A percentile compares a stretch with the other conserved stretches of the same genome.
Evolutionary conservation across 2,329 filamentous ascomycete genomes (phyloP).

Genomic region (Rachicladosporium sp.): DNA sequence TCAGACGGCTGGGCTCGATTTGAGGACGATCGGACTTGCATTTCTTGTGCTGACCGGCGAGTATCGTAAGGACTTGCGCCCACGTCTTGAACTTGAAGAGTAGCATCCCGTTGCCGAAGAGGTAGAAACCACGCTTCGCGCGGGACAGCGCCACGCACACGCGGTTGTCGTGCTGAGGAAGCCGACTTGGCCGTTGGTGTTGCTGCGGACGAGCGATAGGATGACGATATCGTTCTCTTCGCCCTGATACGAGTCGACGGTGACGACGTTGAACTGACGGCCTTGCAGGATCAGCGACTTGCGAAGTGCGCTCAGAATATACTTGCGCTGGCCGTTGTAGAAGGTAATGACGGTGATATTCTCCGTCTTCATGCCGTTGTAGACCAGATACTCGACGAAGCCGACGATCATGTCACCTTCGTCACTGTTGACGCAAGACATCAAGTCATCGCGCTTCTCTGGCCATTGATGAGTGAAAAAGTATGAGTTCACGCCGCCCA

Average conservation of each 20-base stretch:
- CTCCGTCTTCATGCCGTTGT: constrained; percentile 47
- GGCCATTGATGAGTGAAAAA: constrained; percentile 54
- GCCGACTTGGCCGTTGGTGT: constrained; percentile 46
- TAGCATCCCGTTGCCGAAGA: constrained; percentile 64
- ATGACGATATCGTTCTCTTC: constrained; percentile 80
- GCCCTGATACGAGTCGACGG: constrained; percentile 81
- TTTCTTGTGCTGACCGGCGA: constrained; percentile 11
- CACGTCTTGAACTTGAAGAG: constrained; percentile 21
- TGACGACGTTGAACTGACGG: constrained; percentile 48
- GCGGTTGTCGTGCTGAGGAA: constrained; percentile 56
- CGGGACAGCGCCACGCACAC: constrained; percentile 54
- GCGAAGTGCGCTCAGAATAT: constrained; percentile 42
- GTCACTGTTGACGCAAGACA: constrained; percentile 54
- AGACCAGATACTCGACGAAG: constrained; percentile 59
- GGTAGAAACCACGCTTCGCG: constrained; percentile 65
- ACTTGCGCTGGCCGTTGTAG: constrained; percentile 71
- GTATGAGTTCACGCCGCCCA: constrained; percentile 48
- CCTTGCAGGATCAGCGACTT: constrained; percentile 6
- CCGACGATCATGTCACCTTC: constrained; percentile 68
- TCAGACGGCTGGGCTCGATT: constrained; percentile 13
- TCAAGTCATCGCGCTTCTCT: constrained; percentile 50
- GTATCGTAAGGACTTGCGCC: constrained; percentile 18
- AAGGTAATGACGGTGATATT: constrained; percentile 76
- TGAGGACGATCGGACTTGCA: constrained; percentile 8
- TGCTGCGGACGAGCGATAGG: constrained; percentile 68